Base-by-base conservation (phyloP, 1,139 yeast genomes). In the Yamadazyma atmosphaerica region DNA sequence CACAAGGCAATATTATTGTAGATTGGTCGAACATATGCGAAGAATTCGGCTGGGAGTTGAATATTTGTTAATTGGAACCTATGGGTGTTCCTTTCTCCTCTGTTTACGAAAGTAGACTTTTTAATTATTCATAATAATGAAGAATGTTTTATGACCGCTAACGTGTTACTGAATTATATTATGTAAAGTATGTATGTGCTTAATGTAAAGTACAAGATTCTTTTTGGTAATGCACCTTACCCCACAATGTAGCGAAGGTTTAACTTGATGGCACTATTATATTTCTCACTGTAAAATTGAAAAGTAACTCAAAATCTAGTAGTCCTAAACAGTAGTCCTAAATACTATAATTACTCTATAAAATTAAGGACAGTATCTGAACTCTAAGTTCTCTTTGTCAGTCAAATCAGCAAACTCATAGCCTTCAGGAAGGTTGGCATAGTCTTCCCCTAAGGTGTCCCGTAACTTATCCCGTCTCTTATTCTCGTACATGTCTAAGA, bases 351-450 rank as follows among this genome's bases (percentile, higher is more conserved):
- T 5, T 25, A 19, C 8, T 6, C 22, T 9, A 10, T 15, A 4
- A 14, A 8, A 15, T 29, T 14, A 35, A 10, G 39, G 32, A 27
- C 42, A 33, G 18, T 39, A 44, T 31, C 50, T 38, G 34, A 46
- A 42, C 18, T 37, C 38, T 7, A 41, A 40, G 51, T 83, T 84
- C 56, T 83, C 81, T 39, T 68, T 66, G 51, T 83, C 89, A 2
- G 90, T 83, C 50, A 81, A 60, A 54, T 83, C 90, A 8, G 72
- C 63, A 52, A 74, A 74, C 36, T 78, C 79, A 51, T 77, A 77
- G 49, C 79, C 78, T 34, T 69, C 71, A n/a, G 63, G 52, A 6
- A 27, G 33, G 3, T 31, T 38, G 19, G 35, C 33, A 3, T 25
- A 12, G 10, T 26, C 37, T 5, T 37, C 39, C 16, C 33, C 14